phyloP scores from a whole-genome alignment of 176 grass and related monocot species.

The Juncus effusus region DNA sequence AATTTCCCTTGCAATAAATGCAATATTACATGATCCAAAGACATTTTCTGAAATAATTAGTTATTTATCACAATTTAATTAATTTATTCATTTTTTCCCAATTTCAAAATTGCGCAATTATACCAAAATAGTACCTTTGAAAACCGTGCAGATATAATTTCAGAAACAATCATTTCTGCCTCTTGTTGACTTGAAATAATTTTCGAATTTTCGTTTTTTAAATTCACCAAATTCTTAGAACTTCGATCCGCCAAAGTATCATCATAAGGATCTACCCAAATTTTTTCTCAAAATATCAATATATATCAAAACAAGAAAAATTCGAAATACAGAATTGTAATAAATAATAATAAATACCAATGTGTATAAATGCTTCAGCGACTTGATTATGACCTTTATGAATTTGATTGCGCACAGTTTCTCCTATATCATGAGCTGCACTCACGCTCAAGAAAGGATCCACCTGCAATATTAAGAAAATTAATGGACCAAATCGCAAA shows the following conservation, averaged over 20 bases:
- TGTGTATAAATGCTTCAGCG: slow-evolving; percentile 92
- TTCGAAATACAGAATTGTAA: not conserved
- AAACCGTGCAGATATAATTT: slow-evolving; percentile 61
- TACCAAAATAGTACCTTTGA: slow-evolving; percentile 44
- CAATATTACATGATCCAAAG: slow-evolving; percentile 60
- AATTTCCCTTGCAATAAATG: slow-evolving; percentile 77
- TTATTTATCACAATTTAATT: slow-evolving; percentile 6
- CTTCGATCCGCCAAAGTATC: no score
- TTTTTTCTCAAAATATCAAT: no score
- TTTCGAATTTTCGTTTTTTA: slow-evolving; percentile 38
- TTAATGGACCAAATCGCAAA: slow-evolving; percentile 7
- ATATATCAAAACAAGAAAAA: no score
- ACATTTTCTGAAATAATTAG: slow-evolving; percentile 72
- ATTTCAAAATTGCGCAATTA: no score
- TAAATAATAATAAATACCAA: slow-evolving; percentile 49
- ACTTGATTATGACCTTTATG: slow-evolving; percentile 78
- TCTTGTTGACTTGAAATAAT: slow-evolving; percentile 50
- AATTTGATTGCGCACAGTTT: slow-evolving; percentile 84
- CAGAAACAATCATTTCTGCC: slow-evolving; percentile 65
- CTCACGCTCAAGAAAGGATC: slow-evolving; percentile 89
- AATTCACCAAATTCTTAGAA: slow-evolving; percentile 11
- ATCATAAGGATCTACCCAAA: no score
- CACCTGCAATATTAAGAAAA: slow-evolving; percentile 45
- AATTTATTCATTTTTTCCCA: not conserved
- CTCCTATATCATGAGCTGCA: slow-evolving; percentile 90